Percentiles rank a stretch among this genome's conserved stretches.
Evolutionary conservation across 306 rosid genomes (phyloP).

Genomic region (Corylus avellana): DNA sequence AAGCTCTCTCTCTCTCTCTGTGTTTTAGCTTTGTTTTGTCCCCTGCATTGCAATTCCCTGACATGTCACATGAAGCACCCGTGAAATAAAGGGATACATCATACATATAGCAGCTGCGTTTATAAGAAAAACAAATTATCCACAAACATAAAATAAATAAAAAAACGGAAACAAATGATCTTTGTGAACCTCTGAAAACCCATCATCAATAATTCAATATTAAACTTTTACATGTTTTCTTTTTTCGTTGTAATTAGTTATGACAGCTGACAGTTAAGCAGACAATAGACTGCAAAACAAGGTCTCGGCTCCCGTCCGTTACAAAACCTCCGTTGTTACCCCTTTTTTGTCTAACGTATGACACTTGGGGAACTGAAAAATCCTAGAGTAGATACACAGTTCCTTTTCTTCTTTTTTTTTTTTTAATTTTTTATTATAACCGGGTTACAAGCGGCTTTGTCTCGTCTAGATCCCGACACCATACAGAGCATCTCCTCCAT

Average conservation of each 20-base stretch:
- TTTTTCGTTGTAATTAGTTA: background rate
- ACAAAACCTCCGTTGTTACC: no score
- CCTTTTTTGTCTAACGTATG: no score
- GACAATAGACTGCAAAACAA: background rate
- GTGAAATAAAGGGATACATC: background rate
- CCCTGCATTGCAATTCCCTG: slow-evolving; percentile 5
- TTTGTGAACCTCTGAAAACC: background rate
- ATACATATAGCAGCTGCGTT: background rate
- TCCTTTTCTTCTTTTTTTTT: no score
- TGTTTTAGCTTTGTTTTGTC: slow-evolving; percentile 3
- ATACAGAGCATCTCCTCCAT: no score
- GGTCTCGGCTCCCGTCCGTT: background rate
- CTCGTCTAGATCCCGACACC: no score
- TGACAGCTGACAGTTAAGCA: background rate
- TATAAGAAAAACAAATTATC: background rate
- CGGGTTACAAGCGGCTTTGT: no score
- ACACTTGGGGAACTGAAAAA: background rate
- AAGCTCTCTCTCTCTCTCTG: background rate
- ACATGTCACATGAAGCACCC: slow-evolving; percentile 12
- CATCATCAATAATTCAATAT: background rate
- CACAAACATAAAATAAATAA: background rate
- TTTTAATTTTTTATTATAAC: no score
- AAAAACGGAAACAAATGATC: background rate
- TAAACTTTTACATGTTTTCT: background rate
- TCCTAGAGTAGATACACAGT: background rate